These are phyloP conservation scores for Mrakia frigida DNA, from an alignment of 768 basidiomycete genomes.

Conservation along the genomic window DNA sequence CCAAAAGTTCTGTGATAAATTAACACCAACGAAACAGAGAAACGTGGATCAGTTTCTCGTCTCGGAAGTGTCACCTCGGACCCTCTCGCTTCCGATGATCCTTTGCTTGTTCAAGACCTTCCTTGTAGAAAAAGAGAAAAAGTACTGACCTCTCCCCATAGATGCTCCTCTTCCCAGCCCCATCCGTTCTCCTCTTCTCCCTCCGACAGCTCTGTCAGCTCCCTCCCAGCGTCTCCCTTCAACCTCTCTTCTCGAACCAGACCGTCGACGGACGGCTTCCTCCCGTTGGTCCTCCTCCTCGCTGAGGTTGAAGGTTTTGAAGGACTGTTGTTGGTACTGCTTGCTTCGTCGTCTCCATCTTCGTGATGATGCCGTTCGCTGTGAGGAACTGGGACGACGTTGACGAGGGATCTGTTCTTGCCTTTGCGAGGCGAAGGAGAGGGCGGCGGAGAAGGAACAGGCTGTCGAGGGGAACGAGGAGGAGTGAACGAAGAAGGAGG, in stretches of 20 bases:
- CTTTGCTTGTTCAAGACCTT: background rate
- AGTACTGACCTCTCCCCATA: conserved; percentile 12
- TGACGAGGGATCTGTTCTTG: background rate
- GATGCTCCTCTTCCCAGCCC: conserved; percentile 17
- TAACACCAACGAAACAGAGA: background rate
- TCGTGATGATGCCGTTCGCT: background rate
- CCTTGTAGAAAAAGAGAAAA: background rate
- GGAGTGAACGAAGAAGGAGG: conserved; percentile 3
- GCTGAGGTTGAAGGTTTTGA: background rate
- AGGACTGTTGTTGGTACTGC: background rate
- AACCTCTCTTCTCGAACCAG: background rate
- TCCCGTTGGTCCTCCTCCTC: background rate
- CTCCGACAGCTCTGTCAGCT: background rate
- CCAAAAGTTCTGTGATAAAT: conserved; percentile 4
- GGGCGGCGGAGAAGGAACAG: background rate
- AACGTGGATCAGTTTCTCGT: background rate
- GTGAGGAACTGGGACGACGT: background rate
- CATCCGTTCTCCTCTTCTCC: conserved; percentile 11
- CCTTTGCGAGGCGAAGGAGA: conserved; percentile 10
- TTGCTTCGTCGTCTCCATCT: conserved; percentile 1
- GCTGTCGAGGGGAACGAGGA: background rate
- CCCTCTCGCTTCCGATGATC: too few species aligned
- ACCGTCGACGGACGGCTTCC: background rate
- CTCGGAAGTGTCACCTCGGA: background rate
- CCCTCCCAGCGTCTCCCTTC: background rate